Base-by-base conservation (phyloP, 129 eudicot species). In the Apium graveolens region DNA sequence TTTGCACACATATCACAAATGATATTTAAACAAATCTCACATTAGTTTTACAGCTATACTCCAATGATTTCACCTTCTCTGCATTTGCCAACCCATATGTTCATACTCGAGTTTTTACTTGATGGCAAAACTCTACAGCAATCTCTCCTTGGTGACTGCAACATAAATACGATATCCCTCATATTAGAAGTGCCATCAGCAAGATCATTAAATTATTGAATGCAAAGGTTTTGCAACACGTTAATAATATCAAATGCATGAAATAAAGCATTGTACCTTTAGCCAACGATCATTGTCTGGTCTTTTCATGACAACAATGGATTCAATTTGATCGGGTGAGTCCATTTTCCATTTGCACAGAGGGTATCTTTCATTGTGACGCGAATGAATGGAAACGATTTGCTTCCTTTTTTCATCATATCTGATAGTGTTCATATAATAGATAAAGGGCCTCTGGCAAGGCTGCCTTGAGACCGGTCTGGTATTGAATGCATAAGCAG, bases 111-210 rank as follows among this genome's bases (percentile, higher is more conserved):
- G n/a, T 68, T 76, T 83, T 82, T 86, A 6, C 76, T 83, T 77
- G 92, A 82, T 42, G 85, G 89, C 78, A 88, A 60, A 63, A 92
- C 86, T 90, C 92, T 88, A 83, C 96, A 87, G 73, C 97, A 92
- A 70, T 92, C 97, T 84, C 91, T 90, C 81, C 97, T 90, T 81
- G 93, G 93, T 74, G 97, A 85, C 96, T 92, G 92, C 78, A 70
- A 43, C 79, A 48, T 37, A 48, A 74, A 77, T 4, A 70, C 27
- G 5, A 29, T 53, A 39, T 39, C 26, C 26, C 63, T 75, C 17
- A 34, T 70, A 75, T 38, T 49, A 77, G 44, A 69, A 17, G 1
- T 55, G 60, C 27, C 42, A 20, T 38, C n/a, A 39, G 18, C 4
- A 37, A 39, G 43, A 29, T 32, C 12, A 13, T 0, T 34, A 18